Base-by-base conservation (phyloP, 371 early-diverging fungal genomes). In the Mortierella sp. region DNA sequence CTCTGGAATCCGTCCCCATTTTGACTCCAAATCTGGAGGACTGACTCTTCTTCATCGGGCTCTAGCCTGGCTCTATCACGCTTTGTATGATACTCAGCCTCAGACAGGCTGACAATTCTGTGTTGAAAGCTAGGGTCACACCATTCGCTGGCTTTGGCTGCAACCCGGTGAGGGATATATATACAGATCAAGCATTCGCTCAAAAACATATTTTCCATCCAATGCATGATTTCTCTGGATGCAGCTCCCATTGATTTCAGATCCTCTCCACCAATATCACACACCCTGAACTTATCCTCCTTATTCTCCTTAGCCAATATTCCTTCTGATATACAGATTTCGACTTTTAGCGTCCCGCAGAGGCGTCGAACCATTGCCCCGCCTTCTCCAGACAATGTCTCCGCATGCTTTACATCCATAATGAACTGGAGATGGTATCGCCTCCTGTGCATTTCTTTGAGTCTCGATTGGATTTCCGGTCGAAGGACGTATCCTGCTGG, bases 401-500 rank as follows among this genome's bases (percentile, higher is more conserved):
- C 5, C 9, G 61, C 72, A 12, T 71, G 66, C 9, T 4, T 30
- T 1, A 47, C 11, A 0, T n/a, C 12, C 59, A 77, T 20, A 8
- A 59, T 28, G 2, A 77, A 51, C 26, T 77, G 77, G 39, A 71
- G 49, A 35, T 77, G 77, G 57, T 64, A 72, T 51, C 60, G 66
- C 8, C 22, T 57, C 26, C n/a, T 37, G 32, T 67, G 64, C 54
- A 77, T 67, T 18, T 14, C 51, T 37, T 62, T 62, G 57, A 66
- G 68, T 26, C 52, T 72, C 9, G 18, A 32, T n/a, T 24, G 30
- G 63, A 76, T 71, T 39, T 71, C 76, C 39, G 67, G 68, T 28
- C 77, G 66, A 30, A 72, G 16, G 24, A 77, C 49, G 40, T 77
- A 77, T 2, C 72, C 72, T 6, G 43, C 61, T 6, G 77, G 77